phyloP scores from a whole-genome alignment of 176 grass and related monocot species.

The Lolium perenne region DNA sequence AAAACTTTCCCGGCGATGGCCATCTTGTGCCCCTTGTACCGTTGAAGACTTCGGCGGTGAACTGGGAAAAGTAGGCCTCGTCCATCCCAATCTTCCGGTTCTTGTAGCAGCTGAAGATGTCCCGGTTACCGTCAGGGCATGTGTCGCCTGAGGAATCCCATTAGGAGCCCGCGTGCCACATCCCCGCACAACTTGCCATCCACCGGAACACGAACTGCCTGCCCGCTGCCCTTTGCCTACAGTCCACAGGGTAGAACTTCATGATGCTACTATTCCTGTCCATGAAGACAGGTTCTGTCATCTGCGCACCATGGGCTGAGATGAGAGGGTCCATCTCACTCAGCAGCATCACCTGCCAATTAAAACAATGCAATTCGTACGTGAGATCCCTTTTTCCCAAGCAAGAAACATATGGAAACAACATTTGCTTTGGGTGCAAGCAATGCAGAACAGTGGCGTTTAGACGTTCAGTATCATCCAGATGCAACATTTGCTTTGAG shows the following conservation, averaged over 20 bases:
- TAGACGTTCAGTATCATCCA: too few relatives aligned
- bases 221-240: conserved; percentile 52
- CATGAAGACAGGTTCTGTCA: conserved; percentile 80
- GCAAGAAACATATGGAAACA: too few relatives aligned
- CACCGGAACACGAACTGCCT: conserved; percentile 75
- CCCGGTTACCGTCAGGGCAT: conserved; percentile 7
- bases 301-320: conserved; percentile 71
- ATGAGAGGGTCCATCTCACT: conserved; percentile 68
- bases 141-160: conserved; percentile 53
- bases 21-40: conserved; percentile 46
- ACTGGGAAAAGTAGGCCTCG: conserved; percentile 54
- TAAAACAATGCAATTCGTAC: not conserved
- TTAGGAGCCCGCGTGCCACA: conserved; percentile 74
- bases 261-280: conserved; percentile 72
- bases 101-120: conserved; percentile 53
- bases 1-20: too few relatives aligned
- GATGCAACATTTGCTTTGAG: too few relatives aligned
- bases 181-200: conserved; percentile 57
- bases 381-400: not conserved
- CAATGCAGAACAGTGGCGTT: too few relatives aligned
- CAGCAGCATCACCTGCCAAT: conserved; percentile 59
- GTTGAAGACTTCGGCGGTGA: conserved; percentile 48
- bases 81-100: conserved; percentile 58
- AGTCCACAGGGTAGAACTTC: conserved; percentile 79
- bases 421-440: too few relatives aligned